Evolutionary conservation across 805 yeast genomes (phyloP).

Genomic region (Teunomyces aglyptinius): DNA sequence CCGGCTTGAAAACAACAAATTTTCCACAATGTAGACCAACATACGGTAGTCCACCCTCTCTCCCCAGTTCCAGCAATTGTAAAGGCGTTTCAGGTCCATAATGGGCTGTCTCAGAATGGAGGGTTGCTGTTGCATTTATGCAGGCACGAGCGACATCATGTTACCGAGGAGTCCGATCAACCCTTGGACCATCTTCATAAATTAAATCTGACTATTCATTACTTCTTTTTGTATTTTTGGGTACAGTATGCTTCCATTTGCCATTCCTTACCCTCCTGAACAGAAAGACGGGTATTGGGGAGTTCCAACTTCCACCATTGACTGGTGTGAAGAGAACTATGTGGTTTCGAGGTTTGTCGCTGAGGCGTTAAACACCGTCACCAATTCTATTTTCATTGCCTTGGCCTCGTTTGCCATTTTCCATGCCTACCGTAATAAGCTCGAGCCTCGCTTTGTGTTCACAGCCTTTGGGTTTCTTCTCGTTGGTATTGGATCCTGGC

Average conservation of each 20-base stretch:
- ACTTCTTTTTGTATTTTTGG: not conserved
- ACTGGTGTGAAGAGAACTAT: slow-evolving; percentile 98
- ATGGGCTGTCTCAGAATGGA: not conserved
- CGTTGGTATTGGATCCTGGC: slow-evolving; percentile 93
- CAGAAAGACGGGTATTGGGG: slow-evolving; percentile 75
- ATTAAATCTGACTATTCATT: not conserved
- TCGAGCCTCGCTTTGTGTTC: slow-evolving; percentile 69
- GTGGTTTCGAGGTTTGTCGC: slow-evolving; percentile 84
- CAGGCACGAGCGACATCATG: not conserved
- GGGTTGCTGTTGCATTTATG: not conserved
- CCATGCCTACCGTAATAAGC: slow-evolving; percentile 56
- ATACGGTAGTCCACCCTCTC: too few relatives aligned
- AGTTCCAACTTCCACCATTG: slow-evolving; percentile 86
- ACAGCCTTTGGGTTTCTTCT: slow-evolving; percentile 77
- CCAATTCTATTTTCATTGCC: slow-evolving; percentile 59
- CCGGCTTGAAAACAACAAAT: too few relatives aligned
- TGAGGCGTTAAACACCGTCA: slow-evolving; percentile 82
- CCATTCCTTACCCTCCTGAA: slow-evolving; percentile 54
- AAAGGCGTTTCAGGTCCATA: not conserved
- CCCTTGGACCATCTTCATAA: not conserved
- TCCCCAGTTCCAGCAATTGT: too few relatives aligned
- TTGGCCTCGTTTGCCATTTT: slow-evolving; percentile 63
- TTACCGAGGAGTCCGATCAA: slow-evolving; percentile 3
- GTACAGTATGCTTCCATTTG: slow-evolving; percentile 43
- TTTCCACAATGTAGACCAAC: too few relatives aligned